phyloP scores from a whole-genome alignment of 345 rosid species.

The Ceriops decandra region DNA sequence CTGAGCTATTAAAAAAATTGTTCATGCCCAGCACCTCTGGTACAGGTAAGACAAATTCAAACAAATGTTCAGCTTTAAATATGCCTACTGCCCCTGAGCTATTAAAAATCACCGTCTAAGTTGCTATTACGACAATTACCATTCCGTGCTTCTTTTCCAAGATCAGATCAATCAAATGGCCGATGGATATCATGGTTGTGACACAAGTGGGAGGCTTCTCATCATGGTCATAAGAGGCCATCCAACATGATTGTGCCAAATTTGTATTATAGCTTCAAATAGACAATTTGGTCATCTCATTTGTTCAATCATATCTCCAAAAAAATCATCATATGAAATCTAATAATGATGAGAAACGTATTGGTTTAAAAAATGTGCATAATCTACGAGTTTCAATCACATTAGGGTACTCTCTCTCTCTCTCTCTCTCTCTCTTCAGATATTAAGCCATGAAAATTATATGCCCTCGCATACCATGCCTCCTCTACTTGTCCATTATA shows the following conservation, averaged over 20 bases:
- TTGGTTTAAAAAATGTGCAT: not conserved
- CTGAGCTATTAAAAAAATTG: too few species aligned
- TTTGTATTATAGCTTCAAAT: not conserved
- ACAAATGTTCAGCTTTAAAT: conserved; percentile 54
- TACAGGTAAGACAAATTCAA: conserved; percentile 27
- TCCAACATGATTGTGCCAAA: conserved; percentile 36
- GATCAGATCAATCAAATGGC: conserved; percentile 54
- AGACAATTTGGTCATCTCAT: not conserved
- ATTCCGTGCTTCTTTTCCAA: conserved; percentile 56
- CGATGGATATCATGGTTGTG: conserved; percentile 48
- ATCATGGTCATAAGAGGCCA: conserved; percentile 55
- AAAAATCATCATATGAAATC: not conserved
- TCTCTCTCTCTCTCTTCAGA: not conserved
- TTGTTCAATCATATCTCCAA: not conserved
- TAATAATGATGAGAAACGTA: too few species aligned
- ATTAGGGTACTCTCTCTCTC: not conserved
- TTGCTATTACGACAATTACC: conserved; percentile 53
- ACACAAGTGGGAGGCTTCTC: conserved; percentile 71
- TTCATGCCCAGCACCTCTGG: conserved; percentile 24
- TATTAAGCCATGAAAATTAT: conserved; percentile 1
- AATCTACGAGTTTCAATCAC: not conserved
- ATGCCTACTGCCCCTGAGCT: conserved; percentile 55
- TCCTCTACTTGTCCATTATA: conserved; percentile 76
- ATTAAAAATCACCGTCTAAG: conserved; percentile 20
- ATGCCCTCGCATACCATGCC: conserved; percentile 55